phyloP scores from a whole-genome alignment of 2,329 filamentous ascomycete genomes.

The Diaporthe sp. region DNA sequence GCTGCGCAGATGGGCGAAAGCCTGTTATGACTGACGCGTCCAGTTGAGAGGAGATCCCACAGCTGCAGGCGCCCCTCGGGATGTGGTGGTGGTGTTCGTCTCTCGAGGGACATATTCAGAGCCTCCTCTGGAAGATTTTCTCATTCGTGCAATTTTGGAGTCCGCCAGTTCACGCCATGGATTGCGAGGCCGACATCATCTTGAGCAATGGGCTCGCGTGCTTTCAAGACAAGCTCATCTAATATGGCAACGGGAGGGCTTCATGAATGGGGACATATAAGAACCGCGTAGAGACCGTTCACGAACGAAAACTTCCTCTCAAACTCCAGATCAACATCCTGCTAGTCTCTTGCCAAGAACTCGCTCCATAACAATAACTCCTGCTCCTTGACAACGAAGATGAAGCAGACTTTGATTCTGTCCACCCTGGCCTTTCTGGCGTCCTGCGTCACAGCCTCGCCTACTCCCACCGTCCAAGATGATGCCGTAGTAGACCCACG shows the following conservation, averaged over 20 bases:
- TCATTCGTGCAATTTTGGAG: constrained; percentile 10
- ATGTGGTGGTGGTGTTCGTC: not conserved
- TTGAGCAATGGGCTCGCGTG: not conserved
- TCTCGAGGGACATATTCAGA: not conserved
- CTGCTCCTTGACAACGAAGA: not conserved
- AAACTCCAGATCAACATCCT: not conserved
- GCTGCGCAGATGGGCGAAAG: not conserved
- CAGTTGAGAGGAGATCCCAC: not conserved
- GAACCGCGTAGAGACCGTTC: not conserved
- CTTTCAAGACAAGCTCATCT: not conserved
- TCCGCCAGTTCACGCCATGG: not conserved
- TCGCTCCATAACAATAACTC: not conserved
- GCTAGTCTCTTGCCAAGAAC: not conserved
- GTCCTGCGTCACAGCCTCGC: constrained; percentile 14
- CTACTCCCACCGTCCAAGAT: constrained; percentile 22
- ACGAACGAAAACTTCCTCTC: not conserved
- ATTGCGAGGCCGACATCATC: constrained; percentile 5
- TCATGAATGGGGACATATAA: not conserved
- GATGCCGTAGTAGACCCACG: constrained; percentile 11
- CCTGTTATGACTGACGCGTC: not conserved
- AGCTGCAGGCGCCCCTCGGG: not conserved
- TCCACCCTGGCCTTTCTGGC: constrained; percentile 24
- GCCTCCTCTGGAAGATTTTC: not conserved
- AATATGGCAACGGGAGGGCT: not conserved
- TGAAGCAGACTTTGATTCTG: constrained; percentile 27